Percentiles rank a stretch among this genome's conserved stretches.
These are phyloP conservation scores for Fagus sylvatica DNA, from an alignment of 306 rosid genomes.

Conservation along the genomic window DNA sequence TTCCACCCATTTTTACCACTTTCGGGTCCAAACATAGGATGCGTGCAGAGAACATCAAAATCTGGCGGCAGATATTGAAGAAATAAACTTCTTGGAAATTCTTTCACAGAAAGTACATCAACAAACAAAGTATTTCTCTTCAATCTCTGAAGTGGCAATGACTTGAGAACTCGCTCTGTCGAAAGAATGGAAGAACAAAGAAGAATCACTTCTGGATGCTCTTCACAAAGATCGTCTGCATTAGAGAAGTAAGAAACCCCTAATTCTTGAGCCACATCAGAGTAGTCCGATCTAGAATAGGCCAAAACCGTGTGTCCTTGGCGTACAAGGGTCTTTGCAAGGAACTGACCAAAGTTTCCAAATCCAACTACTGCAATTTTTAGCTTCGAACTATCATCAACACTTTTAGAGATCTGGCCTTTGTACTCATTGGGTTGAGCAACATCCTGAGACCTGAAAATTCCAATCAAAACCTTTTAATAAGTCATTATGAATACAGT, in stretches of 20 bases:
- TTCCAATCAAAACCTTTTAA: constrained; percentile 7
- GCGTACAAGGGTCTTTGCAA: constrained; percentile 57
- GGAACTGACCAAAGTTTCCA: constrained; percentile 94
- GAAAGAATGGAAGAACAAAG: constrained; percentile 90
- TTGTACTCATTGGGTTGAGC: constrained; percentile 21
- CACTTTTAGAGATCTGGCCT: constrained; percentile 13
- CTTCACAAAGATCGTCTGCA: constrained; percentile 79
- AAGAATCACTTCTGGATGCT: constrained; percentile 87
- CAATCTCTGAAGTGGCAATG: constrained; percentile 73
- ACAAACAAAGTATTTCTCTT: constrained; percentile 85
- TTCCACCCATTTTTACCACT: constrained; percentile 88
- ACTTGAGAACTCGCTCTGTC: constrained; percentile 67
- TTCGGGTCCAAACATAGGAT: constrained; percentile 98
- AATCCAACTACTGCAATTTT: constrained; percentile 78
- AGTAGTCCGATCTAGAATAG: constrained; percentile 76
- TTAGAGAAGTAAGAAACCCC: constrained; percentile 63
- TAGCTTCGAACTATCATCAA: constrained; percentile 52
- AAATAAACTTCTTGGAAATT: constrained; percentile 76
- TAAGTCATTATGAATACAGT: constrained; percentile 11
- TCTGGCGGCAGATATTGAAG: constrained; percentile 59
- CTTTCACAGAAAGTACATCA: constrained; percentile 92
- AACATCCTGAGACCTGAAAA: constrained; percentile 37
- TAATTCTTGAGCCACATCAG: constrained; percentile 55
- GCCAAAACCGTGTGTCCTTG: constrained; percentile 83
- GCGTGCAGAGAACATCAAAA: constrained; percentile 84